phyloP scores from a whole-genome alignment of 2,329 filamentous ascomycete genomes.

The Trichoderma aggressivum region DNA sequence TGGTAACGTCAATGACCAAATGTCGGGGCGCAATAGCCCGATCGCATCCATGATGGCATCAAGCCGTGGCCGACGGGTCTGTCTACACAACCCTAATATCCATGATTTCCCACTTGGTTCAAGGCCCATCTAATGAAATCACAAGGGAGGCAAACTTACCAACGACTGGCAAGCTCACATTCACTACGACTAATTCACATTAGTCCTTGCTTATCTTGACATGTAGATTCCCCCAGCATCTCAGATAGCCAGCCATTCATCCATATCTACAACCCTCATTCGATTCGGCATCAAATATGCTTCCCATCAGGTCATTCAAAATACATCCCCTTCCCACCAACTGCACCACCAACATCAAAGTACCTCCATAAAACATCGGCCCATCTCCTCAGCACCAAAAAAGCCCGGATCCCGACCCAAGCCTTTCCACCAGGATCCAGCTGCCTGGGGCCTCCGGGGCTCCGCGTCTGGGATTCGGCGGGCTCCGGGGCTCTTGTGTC shows the following conservation, averaged over 20 bases:
- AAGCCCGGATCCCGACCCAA: background rate
- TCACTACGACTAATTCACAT: background rate
- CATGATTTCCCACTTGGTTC: background rate
- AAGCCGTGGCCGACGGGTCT: background rate
- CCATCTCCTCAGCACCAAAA: background rate
- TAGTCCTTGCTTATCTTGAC: background rate
- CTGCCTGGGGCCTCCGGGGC: slow-evolving; percentile 12
- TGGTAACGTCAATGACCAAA: background rate
- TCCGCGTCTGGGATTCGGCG: slow-evolving; percentile 29
- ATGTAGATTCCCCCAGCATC: background rate
- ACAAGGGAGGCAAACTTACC: background rate
- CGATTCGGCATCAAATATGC: background rate
- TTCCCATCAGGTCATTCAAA: slow-evolving; percentile 1
- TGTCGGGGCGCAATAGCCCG: background rate
- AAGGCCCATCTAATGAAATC: background rate
- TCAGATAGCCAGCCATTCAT: background rate
- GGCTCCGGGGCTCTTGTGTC: slow-evolving; percentile 24
- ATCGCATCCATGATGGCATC: background rate
- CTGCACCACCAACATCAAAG: background rate
- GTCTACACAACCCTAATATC: background rate
- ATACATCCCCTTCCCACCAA: background rate
- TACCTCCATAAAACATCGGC: background rate
- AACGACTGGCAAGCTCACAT: background rate
- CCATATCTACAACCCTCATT: background rate
- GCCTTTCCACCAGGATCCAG: background rate